Base-by-base conservation (phyloP, 306 rosid genomes). In the Ochetophila trinervis region DNA sequence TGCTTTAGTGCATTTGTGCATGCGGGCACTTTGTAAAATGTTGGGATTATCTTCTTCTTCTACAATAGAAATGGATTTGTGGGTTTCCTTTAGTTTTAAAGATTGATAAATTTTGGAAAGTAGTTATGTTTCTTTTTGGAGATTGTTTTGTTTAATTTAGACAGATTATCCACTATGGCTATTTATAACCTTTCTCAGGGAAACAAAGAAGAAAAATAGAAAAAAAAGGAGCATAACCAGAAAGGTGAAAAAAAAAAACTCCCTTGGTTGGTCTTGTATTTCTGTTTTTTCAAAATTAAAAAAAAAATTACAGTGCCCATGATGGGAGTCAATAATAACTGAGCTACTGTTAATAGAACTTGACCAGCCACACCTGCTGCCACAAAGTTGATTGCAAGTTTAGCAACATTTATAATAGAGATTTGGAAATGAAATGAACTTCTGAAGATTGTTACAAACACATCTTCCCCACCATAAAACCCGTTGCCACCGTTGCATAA, bases 1-100 rank as follows among this genome's bases (percentile, higher is more conserved):
- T 89, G 85, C 84, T 67, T 72, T 61, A 8, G 73, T 73, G 89
- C 87, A 74, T 42, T 80, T 58, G 79, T 76, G 85, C 81, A 36
- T 74, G 64, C 42, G 44, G 62, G 36, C 58, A 53, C 86, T 45
- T 66, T 90, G 89, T 85, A 78, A 74, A 83, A 22, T 69, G n/a
- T 70, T 75, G 63, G 75, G 71, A 61, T 42, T 57, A 8, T 23
- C 22, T 34, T 58, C 18, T 14, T 3, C 44, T n/a, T 48, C 50
- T 60, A 59, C 55, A 15, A 24, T 62, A 34, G 42, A 49, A 44
- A 76, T 68, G 68, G 68, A 66, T 8, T 78, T 63, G 61, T 81
- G 67, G 16, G 54, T 65, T 53, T 19, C 24, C 15, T 27, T 35
- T 3, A 10, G 22, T 62, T 30, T 19, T 18, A 20, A 32, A 57